These are phyloP conservation scores for Aquanectria penicillioides DNA, from an alignment of 2,329 filamentous ascomycete genomes.

Conservation along the genomic window DNA sequence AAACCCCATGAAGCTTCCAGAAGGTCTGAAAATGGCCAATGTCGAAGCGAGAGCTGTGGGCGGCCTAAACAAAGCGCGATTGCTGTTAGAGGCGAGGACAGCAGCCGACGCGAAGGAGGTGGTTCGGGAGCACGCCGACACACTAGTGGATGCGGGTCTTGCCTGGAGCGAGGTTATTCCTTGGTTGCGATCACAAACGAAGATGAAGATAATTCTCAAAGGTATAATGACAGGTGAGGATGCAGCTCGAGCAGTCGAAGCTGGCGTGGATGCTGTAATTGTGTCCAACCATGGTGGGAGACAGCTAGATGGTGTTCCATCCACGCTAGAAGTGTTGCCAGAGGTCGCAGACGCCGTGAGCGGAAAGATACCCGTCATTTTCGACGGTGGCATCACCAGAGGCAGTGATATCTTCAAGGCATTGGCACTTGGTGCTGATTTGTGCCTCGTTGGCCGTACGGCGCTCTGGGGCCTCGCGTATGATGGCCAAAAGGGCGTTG, in stretches of 20 bases:
- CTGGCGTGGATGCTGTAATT: constrained; percentile 5
- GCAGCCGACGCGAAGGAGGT: constrained; percentile 30
- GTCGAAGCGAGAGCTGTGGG: too few relatives aligned
- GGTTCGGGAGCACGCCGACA: constrained; percentile 17
- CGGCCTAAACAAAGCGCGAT: background rate
- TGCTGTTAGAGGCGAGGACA: constrained; percentile 33
- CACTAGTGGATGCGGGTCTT: constrained; percentile 31
- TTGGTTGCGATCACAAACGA: constrained; percentile 35
- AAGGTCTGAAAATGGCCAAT: constrained; percentile 38
- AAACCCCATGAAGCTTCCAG: constrained; percentile 34
- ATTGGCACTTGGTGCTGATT: constrained; percentile 7
- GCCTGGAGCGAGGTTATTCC: constrained; percentile 36
- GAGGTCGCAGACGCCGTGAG: background rate
- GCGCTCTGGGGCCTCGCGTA: constrained; percentile 18
- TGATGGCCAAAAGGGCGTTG: constrained; percentile 13
- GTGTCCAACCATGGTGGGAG: constrained; percentile 18
- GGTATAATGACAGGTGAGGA: constrained; percentile 17
- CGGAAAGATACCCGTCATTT: constrained; percentile 10
- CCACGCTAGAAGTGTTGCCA: constrained; percentile 12
- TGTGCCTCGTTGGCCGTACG: constrained; percentile 3
- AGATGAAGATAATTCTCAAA: constrained; percentile 38
- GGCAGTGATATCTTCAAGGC: constrained; percentile 19
- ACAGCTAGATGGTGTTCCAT: background rate
- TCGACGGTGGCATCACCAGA: constrained; percentile 9
- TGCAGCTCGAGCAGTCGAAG: background rate